Conservation (phyloP, 2,329 filamentous ascomycete species). For the Penicillium paneum region DNA sequence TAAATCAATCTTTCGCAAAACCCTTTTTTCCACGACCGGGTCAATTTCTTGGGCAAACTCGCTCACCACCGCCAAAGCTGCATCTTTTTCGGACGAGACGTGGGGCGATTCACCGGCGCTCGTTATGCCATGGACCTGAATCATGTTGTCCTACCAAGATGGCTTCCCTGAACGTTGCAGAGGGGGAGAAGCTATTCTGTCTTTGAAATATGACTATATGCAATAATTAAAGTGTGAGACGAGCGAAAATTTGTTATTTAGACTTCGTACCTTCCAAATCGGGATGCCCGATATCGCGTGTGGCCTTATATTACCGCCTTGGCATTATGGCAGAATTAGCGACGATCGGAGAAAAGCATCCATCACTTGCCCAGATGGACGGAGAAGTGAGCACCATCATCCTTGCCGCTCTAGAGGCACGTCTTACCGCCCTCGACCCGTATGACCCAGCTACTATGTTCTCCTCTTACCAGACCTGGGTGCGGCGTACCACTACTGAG, state of each 20-base stretch:
- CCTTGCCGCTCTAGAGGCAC: no score
- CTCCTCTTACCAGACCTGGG: no score
- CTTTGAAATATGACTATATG: not conserved
- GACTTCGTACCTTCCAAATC: constrained; percentile 15
- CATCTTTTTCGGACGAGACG: constrained; percentile 47
- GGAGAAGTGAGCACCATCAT: no score
- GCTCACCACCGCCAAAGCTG: constrained; percentile 59
- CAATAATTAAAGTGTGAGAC: not conserved
- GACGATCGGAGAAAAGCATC: not conserved
- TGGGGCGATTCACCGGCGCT: constrained; percentile 5
- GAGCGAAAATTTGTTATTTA: constrained; percentile 14
- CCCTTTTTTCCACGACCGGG: constrained; percentile 52
- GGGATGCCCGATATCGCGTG: constrained; percentile 19
- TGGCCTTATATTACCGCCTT: constrained; percentile 11
- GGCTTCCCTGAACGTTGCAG: not conserved
- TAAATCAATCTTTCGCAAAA: constrained; percentile 64
- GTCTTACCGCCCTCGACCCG: no score
- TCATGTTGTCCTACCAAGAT: constrained; percentile 13
- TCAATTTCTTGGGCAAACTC: constrained; percentile 51
- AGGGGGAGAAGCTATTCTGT: not conserved
- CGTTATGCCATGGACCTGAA: constrained; percentile 20
- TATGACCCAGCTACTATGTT: no score
- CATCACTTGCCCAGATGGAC: not conserved
- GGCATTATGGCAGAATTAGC: constrained; percentile 11
- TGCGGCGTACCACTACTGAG: no score